These are phyloP conservation scores for Pythium rhizo-oryzae DNA, from an alignment of 352 stramenopile genomes.

Conservation along the genomic window DNA sequence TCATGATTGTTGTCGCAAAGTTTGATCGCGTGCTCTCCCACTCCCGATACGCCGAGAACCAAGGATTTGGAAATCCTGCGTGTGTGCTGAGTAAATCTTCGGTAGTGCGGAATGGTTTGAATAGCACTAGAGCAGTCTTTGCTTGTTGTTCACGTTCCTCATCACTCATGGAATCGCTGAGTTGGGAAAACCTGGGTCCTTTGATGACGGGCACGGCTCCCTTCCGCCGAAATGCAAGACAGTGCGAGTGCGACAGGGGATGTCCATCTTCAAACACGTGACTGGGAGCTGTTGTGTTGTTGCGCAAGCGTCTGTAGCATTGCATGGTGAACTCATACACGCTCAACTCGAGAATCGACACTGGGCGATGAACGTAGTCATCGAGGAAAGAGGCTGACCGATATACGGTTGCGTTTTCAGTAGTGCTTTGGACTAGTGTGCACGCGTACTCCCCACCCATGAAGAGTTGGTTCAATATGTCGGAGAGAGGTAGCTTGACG, in stretches of 20 bases:
- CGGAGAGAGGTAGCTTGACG: background rate
- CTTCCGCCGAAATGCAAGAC: background rate
- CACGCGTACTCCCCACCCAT: background rate
- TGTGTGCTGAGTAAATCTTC: background rate
- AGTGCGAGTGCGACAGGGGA: background rate
- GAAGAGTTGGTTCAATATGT: background rate
- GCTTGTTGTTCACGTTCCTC: background rate
- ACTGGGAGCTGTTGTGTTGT: background rate
- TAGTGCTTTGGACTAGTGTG: background rate
- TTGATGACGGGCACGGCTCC: background rate
- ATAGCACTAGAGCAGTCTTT: background rate
- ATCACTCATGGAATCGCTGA: background rate
- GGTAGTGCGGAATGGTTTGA: background rate
- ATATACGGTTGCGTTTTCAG: background rate
- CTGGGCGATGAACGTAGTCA: background rate
- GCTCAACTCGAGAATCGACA: background rate
- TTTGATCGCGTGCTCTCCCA: background rate
- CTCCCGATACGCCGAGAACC: background rate
- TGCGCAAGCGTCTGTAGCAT: background rate
- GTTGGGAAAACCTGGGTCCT: background rate
- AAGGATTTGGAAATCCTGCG: background rate
- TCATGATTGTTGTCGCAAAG: constrained; percentile 2
- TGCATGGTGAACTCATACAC: background rate
- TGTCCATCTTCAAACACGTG: background rate
- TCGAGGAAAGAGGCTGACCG: background rate